phyloP scores from a whole-genome alignment of 331 rosid genomes.

The Saraca asoca region DNA sequence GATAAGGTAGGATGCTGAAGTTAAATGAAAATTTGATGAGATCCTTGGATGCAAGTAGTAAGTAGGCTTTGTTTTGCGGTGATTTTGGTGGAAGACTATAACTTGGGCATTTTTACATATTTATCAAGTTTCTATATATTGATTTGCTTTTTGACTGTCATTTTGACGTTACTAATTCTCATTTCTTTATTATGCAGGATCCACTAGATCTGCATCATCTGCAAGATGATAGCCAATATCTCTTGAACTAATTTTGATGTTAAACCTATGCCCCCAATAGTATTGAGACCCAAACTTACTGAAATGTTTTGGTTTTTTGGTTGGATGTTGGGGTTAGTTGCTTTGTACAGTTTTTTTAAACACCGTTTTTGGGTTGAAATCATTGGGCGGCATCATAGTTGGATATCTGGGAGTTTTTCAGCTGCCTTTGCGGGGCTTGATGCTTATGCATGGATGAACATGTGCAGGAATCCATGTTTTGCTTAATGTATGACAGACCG shows the following conservation, averaged over 20 bases:
- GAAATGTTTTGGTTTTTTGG: conserved; percentile 3
- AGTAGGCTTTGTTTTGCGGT: neutral
- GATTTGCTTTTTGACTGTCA: neutral
- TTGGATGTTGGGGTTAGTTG: conserved; percentile 22
- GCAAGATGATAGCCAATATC: conserved; percentile 25
- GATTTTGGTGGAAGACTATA: neutral
- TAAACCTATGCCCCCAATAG: conserved; percentile 23
- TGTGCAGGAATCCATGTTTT: conserved; percentile 3
- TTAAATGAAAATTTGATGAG: neutral
- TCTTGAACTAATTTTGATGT: conserved; percentile 17
- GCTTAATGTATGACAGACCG: conserved; percentile 8
- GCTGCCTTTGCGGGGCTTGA: conserved; percentile 13
- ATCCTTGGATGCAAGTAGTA: neutral
- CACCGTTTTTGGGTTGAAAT: neutral
- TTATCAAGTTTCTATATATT: neutral
- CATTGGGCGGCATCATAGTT: conserved; percentile 15
- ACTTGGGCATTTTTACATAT: neutral
- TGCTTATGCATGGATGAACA: neutral
- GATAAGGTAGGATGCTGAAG: too few species aligned
- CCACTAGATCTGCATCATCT: conserved; percentile 32
- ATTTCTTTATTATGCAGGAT: conserved; percentile 38
- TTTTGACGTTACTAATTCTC: conserved; percentile 19
- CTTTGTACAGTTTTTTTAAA: conserved; percentile 16
- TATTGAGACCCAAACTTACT: conserved; percentile 12
- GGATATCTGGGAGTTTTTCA: conserved; percentile 1